A percentile compares a stretch with the other conserved stretches of the same genome.
Conservation (phyloP, 768 basidiomycete species). For the Erythrobasidium yunnanense region DNA sequence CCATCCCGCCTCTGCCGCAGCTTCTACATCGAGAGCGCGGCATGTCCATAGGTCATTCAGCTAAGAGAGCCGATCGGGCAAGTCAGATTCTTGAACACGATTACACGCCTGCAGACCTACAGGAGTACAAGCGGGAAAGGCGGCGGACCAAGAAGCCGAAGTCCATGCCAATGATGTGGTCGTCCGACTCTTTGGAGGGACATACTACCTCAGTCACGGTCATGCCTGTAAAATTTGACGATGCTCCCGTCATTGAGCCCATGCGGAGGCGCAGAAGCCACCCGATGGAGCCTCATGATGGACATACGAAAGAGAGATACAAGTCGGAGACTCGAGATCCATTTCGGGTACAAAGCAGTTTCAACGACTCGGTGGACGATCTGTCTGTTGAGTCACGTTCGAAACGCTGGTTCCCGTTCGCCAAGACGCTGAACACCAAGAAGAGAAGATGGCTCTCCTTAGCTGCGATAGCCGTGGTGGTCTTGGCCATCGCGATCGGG, state of each 20-base stretch:
- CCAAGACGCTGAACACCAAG: not conserved
- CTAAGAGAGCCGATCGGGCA: not conserved
- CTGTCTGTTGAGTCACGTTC: too few relatives aligned
- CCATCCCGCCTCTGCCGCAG: not conserved
- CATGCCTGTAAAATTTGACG: too few relatives aligned
- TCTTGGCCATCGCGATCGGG: not conserved
- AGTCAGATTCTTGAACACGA: not conserved
- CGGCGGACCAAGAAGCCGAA: not conserved
- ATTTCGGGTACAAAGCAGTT: too few relatives aligned
- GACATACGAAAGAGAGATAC: too few relatives aligned
- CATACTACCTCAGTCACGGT: not conserved
- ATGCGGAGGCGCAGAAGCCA: not conserved
- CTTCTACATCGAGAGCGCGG: not conserved
- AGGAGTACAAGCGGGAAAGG: not conserved
- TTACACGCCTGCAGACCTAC: not conserved
- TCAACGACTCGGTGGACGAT: not conserved
- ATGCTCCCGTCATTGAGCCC: not conserved
- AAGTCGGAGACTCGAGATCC: too few relatives aligned
- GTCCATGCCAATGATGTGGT: not conserved
- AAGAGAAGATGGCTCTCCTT: not conserved
- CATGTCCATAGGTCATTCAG: not conserved
- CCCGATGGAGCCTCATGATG: too few relatives aligned
- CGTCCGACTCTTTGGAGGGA: not conserved
- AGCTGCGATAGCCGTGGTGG: not conserved
- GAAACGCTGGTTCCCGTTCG: not conserved